These are phyloP conservation scores for Neonectria neomacrospora DNA, from an alignment of 2,329 filamentous ascomycete genomes.

Conservation along the genomic window DNA sequence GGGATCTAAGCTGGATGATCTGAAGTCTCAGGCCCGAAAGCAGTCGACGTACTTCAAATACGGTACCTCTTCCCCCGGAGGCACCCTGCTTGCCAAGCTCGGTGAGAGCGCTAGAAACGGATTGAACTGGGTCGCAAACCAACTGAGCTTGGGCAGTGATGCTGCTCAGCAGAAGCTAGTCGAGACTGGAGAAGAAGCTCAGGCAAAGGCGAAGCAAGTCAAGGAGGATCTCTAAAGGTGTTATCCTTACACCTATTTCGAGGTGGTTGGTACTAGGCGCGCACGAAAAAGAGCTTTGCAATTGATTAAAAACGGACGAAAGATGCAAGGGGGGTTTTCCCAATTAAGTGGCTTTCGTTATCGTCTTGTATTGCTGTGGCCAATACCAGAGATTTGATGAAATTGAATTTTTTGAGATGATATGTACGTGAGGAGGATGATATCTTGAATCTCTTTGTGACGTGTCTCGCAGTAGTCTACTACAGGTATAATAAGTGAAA, in stretches of 20 bases:
- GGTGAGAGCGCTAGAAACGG: slow-evolving; percentile 58
- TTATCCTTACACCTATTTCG: not conserved
- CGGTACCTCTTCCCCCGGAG: slow-evolving; percentile 73
- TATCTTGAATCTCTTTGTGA: too few species aligned
- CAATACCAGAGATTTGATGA: not conserved
- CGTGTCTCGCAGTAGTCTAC: too few species aligned
- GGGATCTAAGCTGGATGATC: slow-evolving; percentile 74
- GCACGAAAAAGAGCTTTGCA: not conserved
- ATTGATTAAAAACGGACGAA: not conserved
- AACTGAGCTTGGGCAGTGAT: slow-evolving; percentile 61
- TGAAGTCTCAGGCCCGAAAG: slow-evolving; percentile 76
- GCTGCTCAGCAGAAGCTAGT: slow-evolving; percentile 60
- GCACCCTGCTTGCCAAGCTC: slow-evolving; percentile 74
- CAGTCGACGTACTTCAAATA: slow-evolving; percentile 82
- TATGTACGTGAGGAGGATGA: not conserved
- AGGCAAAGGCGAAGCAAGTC: slow-evolving; percentile 48
- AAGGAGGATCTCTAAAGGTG: slow-evolving; percentile 61
- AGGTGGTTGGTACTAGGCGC: not conserved
- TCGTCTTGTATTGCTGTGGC: not conserved
- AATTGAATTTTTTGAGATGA: not conserved
- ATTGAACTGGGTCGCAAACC: slow-evolving; percentile 63
- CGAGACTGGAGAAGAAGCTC: slow-evolving; percentile 47
- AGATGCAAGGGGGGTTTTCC: not conserved
- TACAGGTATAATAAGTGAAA: too few species aligned
- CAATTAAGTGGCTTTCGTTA: not conserved